A percentile compares a stretch with the other conserved stretches of the same genome.
phyloP scores from a whole-genome alignment of 768 basidiomycete species.

The Mycena indigotica region DNA sequence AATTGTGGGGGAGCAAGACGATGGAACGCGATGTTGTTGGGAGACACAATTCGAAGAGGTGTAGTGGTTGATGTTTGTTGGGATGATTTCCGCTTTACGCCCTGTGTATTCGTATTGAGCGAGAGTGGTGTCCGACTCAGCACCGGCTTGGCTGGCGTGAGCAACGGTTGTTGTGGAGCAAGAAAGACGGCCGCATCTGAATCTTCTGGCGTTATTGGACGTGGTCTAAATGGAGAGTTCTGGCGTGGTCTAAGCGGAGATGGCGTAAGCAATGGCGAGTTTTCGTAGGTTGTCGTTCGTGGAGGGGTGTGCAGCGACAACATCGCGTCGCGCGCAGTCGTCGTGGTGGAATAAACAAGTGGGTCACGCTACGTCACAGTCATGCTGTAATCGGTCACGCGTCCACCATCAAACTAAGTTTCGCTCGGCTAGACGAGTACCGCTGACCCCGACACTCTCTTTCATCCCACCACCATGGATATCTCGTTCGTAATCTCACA shows the following conservation, averaged over 20 bases:
- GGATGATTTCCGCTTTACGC: conserved; percentile 69
- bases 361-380: conserved; percentile 2
- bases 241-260: conserved; percentile 53
- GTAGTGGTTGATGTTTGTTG: conserved; percentile 59
- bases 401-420: not conserved
- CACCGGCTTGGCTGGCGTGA: conserved; percentile 59
- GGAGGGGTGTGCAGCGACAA: conserved; percentile 29
- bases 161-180: conserved; percentile 55
- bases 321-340: not conserved
- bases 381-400: not conserved
- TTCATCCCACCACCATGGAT: conserved; percentile 36
- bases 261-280: conserved; percentile 65
- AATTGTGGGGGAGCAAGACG: conserved; percentile 41
- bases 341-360: conserved; percentile 9
- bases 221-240: conserved; percentile 40
- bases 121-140: conserved; percentile 47
- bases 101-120: conserved; percentile 38
- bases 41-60: conserved; percentile 56
- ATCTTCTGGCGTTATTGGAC: conserved; percentile 51
- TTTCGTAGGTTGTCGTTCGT: conserved; percentile 38
- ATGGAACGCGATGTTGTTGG: conserved; percentile 43
- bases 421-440: no score
- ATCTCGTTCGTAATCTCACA: conserved; percentile 42
- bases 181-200: conserved; percentile 63
- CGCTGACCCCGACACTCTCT: not conserved